These are phyloP conservation scores for Aspergillus jensenii DNA, from an alignment of 2,329 filamentous ascomycete genomes.

Conservation along the genomic window DNA sequence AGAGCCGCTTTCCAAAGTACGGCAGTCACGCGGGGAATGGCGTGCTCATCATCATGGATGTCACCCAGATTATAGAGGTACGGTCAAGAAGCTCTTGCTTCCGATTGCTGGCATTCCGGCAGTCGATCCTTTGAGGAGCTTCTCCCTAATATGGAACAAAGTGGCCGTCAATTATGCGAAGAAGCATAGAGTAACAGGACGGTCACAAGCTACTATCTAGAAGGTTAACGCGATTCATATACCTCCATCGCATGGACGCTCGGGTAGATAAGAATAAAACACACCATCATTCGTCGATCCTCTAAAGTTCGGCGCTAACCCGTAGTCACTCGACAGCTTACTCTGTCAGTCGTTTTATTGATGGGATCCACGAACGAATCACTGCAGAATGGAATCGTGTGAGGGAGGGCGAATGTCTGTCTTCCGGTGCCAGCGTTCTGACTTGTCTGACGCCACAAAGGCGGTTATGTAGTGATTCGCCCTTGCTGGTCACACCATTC, in stretches of 20 bases:
- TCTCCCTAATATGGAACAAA: not conserved
- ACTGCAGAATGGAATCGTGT: not conserved
- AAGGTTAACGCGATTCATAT: conserved; percentile 3
- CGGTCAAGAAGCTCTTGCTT: not conserved
- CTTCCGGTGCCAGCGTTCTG: conserved; percentile 5
- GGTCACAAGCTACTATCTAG: not conserved
- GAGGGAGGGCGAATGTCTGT: not conserved
- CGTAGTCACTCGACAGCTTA: conserved; percentile 10
- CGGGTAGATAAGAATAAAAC: conserved; percentile 1
- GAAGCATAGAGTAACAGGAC: not conserved
- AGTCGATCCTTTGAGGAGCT: not conserved
- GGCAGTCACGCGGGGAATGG: not conserved
- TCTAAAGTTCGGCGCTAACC: conserved; percentile 1
- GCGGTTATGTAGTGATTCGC: conserved; percentile 11
- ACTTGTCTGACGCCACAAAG: conserved; percentile 21
- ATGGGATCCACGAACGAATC: not conserved
- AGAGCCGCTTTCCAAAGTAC: not conserved
- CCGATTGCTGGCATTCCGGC: not conserved
- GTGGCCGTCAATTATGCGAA: not conserved
- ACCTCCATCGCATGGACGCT: not conserved
- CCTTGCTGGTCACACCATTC: conserved; percentile 13
- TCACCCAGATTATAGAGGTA: not conserved
- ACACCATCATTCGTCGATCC: conserved; percentile 6
- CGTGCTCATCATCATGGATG: not conserved
- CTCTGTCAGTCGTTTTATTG: not conserved